Conservation (phyloP, 495 filamentous ascomycete genomes). For the Diplogelasinospora grovesii region DNA sequence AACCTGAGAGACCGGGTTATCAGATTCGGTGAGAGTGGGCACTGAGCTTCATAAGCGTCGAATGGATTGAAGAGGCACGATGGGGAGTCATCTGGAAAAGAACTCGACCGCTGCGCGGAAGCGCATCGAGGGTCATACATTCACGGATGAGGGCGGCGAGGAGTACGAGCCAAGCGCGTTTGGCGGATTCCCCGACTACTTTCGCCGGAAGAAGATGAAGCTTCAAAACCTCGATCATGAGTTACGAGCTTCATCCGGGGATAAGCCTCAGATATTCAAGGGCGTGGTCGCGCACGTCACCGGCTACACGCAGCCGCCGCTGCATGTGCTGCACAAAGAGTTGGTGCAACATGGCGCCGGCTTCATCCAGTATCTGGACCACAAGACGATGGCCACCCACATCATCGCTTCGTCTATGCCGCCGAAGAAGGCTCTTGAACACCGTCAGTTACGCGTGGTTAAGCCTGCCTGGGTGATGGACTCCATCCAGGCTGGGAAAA, state of each 20-base stretch:
- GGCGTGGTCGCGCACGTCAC: constrained; percentile 85
- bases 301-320: constrained; percentile 86
- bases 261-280: constrained; percentile 79
- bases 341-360: constrained; percentile 87
- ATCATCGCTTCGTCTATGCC: constrained; percentile 88
- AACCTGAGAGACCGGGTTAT: too few species aligned
- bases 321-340: constrained; percentile 78
- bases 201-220: constrained; percentile 90
- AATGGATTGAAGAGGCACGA: constrained; percentile 39
- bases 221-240: constrained; percentile 87
- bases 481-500: constrained; percentile 68
- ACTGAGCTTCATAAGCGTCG: too few species aligned
- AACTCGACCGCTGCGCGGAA: constrained; percentile 76
- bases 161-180: constrained; percentile 86
- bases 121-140: constrained; percentile 65
- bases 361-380: constrained; percentile 91
- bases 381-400: constrained; percentile 88
- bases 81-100: constrained; percentile 73
- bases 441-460: constrained; percentile 78
- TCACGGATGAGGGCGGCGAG: constrained; percentile 67
- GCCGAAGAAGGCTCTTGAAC: constrained; percentile 85
- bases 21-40: too few species aligned
- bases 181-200: constrained; percentile 84
- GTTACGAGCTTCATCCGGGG: constrained; percentile 55
- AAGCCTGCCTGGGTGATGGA: constrained; percentile 96